Evolutionary conservation across 2,329 filamentous ascomycete species (phyloP).

Genomic region (Ophiostoma quercus): DNA sequence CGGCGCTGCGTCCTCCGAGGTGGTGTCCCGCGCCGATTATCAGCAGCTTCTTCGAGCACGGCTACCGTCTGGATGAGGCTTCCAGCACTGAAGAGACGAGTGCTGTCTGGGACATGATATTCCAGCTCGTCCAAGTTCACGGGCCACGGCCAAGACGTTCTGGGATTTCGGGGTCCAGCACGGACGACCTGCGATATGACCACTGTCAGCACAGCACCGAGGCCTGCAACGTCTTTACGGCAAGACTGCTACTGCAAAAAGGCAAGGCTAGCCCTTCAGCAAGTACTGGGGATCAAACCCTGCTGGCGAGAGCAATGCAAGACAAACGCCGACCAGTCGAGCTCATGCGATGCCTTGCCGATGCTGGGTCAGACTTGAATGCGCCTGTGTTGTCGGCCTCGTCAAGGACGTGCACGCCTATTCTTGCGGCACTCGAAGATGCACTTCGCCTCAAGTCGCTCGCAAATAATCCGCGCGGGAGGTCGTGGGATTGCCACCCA

Average conservation of each 20-base stretch:
- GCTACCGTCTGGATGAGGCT: neutral
- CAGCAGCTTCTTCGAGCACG: conserved; percentile 15
- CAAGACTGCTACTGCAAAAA: conserved; percentile 15
- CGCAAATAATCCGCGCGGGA: conserved; percentile 19
- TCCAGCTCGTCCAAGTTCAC: conserved; percentile 22
- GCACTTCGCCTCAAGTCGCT: conserved; percentile 20
- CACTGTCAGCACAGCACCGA: conserved; percentile 23
- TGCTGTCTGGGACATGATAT: conserved; percentile 15
- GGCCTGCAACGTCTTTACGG: conserved; percentile 19
- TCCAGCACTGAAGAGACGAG: neutral
- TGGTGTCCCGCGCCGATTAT: conserved; percentile 24
- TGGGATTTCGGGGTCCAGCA: neutral
- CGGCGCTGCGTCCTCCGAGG: conserved; percentile 19
- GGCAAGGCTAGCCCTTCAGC: conserved; percentile 18
- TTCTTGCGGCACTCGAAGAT: conserved; percentile 17
- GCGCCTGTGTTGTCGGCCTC: neutral
- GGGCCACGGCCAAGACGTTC: conserved; percentile 13
- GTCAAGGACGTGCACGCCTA: neutral
- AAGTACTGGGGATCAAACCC: neutral
- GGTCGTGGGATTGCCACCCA: conserved; percentile 24
- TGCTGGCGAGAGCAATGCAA: conserved; percentile 18
- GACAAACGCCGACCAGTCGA: conserved; percentile 21
- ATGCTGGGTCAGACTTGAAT: conserved; percentile 18
- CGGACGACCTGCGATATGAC: conserved; percentile 18
- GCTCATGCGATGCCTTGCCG: conserved; percentile 22